These are phyloP conservation scores for Claviceps monticola DNA, from an alignment of 2,329 filamentous ascomycete species.

Conservation along the genomic window DNA sequence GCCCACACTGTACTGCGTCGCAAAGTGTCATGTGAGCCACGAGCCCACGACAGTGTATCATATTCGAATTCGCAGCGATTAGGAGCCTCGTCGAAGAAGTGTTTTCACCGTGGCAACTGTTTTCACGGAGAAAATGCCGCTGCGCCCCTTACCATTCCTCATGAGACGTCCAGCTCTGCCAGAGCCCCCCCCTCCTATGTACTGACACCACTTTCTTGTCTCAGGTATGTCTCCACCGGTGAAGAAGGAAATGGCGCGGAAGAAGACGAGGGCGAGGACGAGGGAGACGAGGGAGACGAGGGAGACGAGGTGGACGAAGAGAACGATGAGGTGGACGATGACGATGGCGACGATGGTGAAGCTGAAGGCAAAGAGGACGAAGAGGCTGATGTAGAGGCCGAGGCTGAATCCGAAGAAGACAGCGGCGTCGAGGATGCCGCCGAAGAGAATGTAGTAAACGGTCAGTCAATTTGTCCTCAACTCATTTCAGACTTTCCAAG, in stretches of 20 bases:
- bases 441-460: constrained; percentile 20
- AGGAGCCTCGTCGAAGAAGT: neutral
- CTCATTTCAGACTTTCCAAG: neutral
- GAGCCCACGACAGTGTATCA: neutral
- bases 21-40: neutral
- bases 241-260: constrained; percentile 28
- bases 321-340: constrained; percentile 19
- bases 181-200: neutral
- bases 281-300: constrained; percentile 23
- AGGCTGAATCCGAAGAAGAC: constrained; percentile 9
- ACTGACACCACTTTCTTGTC: neutral
- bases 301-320: constrained; percentile 24
- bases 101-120: neutral
- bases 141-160: neutral
- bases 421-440: constrained; percentile 8
- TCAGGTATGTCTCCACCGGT: constrained; percentile 22
- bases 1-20: neutral
- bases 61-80: neutral
- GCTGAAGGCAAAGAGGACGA: constrained; percentile 12
- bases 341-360: constrained; percentile 19
- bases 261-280: constrained; percentile 25
- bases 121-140: neutral
- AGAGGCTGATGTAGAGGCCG: constrained; percentile 8
- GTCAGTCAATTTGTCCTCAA: constrained; percentile 13
- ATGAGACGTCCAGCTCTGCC: neutral